Percentiles rank a stretch among this genome's conserved stretches.
Conservation (phyloP, 2,329 filamentous ascomycete genomes). For the Trichoderma polysporum region DNA sequence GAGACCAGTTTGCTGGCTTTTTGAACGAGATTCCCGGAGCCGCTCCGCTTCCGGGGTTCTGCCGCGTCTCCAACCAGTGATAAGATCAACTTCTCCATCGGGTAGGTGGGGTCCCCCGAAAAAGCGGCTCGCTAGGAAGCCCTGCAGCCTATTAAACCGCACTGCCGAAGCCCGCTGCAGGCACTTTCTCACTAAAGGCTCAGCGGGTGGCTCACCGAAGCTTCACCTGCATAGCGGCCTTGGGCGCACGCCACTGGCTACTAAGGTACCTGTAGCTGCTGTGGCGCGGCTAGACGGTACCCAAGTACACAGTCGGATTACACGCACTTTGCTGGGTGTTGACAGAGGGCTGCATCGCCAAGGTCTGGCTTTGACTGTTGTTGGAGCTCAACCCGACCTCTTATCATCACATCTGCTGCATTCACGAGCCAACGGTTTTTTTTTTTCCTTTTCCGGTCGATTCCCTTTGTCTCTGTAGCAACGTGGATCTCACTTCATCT, state of each 20-base stretch:
- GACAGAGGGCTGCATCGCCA: background rate
- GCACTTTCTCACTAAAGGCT: slow-evolving; percentile 11
- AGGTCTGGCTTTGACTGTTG: background rate
- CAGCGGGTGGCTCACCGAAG: slow-evolving; percentile 15
- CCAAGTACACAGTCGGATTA: background rate
- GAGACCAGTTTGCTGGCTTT: slow-evolving; percentile 6
- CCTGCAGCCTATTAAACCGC: slow-evolving; percentile 16
- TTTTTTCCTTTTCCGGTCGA: background rate
- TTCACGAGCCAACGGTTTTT: background rate
- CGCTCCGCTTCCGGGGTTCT: slow-evolving; percentile 18
- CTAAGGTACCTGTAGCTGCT: background rate
- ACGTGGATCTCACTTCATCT: slow-evolving; percentile 12
- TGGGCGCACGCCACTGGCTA: background rate
- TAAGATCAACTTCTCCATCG: slow-evolving; percentile 13
- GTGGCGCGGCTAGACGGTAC: background rate
- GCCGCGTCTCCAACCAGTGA: slow-evolving; percentile 14
- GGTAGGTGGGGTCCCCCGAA: slow-evolving; percentile 20
- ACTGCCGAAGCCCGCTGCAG: slow-evolving; percentile 11
- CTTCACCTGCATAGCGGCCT: background rate
- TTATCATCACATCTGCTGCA: background rate
- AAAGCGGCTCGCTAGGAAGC: background rate
- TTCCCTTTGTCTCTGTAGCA: slow-evolving; percentile 12
- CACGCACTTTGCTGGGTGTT: background rate
- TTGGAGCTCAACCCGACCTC: background rate
- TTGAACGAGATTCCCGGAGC: background rate